phyloP scores from a whole-genome alignment of 1,284 basidiomycete genomes.

The Leccinum angustisporum region DNA sequence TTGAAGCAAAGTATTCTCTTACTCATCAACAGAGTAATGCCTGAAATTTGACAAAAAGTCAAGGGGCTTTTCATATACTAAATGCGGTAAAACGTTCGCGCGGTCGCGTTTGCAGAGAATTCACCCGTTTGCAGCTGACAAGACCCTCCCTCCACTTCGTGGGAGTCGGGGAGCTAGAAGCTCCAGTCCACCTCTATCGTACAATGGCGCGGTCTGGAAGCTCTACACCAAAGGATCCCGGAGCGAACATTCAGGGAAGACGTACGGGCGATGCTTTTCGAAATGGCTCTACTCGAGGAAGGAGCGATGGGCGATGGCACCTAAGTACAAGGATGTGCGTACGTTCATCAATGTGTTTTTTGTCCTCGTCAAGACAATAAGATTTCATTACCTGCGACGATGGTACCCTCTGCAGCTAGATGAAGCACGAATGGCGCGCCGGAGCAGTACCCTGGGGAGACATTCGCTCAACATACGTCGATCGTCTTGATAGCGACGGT shows the following conservation, averaged over 20 bases:
- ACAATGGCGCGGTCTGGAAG: not conserved
- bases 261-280: slow-evolving; percentile 44
- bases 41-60: too few relatives aligned
- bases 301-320: slow-evolving; percentile 55
- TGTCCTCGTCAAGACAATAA: not conserved
- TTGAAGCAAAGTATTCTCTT: too few relatives aligned
- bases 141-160: too few relatives aligned
- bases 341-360: not conserved
- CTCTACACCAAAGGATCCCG: too few relatives aligned
- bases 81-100: too few relatives aligned
- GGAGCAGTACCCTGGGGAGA: slow-evolving; percentile 51
- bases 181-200: slow-evolving; percentile 33
- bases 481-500: too few relatives aligned
- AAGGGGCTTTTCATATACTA: too few relatives aligned
- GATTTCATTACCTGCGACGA: slow-evolving; percentile 41
- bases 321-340: slow-evolving; percentile 24
- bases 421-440: slow-evolving; percentile 52
- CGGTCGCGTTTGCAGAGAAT: too few relatives aligned
- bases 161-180: too few relatives aligned
- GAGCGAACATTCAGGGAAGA: not conserved
- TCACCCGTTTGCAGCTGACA: too few relatives aligned
- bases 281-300: slow-evolving; percentile 55
- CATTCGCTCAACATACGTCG: not conserved
- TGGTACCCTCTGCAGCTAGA: slow-evolving; percentile 40
- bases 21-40: too few relatives aligned